Evolutionary conservation across 345 rosid species (phyloP).

Genomic region (Melaleuca alternifolia): DNA sequence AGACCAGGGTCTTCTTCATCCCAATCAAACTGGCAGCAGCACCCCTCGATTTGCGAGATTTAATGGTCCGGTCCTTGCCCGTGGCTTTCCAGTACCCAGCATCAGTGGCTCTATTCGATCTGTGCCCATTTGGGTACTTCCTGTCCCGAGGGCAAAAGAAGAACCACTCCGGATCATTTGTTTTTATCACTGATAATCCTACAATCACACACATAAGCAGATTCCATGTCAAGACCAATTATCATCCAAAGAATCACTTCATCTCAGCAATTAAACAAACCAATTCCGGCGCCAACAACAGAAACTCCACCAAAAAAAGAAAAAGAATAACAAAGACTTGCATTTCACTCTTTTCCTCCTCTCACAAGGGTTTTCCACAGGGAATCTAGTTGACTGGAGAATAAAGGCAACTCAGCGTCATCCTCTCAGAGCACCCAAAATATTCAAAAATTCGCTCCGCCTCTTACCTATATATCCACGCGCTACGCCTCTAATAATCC

Average conservation of each 20-base stretch:
- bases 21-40: conserved; percentile 25
- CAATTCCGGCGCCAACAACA: background rate
- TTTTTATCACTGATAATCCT: conserved; percentile 76
- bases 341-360: background rate
- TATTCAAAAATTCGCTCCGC: conserved; percentile 4
- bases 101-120: conserved; percentile 94
- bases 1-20: conserved; percentile 96
- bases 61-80: conserved; percentile 82
- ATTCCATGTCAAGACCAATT: background rate
- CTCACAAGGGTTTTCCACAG: background rate
- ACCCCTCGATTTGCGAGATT: conserved; percentile 35
- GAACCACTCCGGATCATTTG: conserved; percentile 93
- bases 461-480: background rate
- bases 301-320: background rate
- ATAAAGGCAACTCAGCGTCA: conserved; percentile 5
- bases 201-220: background rate
- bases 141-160: conserved; percentile 88
- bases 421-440: background rate
- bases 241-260: background rate
- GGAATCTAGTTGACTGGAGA: conserved; percentile 6
- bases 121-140: conserved; percentile 87
- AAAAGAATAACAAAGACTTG: background rate
- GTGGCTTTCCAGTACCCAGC: conserved; percentile 98
- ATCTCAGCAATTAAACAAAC: background rate
- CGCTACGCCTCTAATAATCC: background rate